Percentiles rank a stretch among this genome's conserved stretches.
Evolutionary conservation across 192 early-diverging fungal species (phyloP).

Genomic region (Mortierella claussenii): DNA sequence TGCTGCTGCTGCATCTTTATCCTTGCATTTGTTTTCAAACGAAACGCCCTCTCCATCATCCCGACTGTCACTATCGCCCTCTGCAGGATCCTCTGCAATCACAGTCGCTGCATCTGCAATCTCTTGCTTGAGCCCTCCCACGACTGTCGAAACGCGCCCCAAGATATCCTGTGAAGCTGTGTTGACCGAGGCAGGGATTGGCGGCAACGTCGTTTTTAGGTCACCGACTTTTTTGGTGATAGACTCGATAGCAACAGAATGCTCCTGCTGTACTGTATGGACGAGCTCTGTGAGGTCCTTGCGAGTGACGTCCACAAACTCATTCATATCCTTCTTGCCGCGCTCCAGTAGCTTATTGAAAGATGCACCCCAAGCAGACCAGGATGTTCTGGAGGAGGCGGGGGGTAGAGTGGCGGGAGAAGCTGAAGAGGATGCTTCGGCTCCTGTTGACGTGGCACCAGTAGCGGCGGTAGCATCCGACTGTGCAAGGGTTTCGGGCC

Average conservation of each 20-base stretch:
- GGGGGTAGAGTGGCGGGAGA: slow-evolving; percentile 9
- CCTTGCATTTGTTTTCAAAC: neutral
- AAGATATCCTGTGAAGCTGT: slow-evolving; percentile 30
- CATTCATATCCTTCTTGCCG: slow-evolving; percentile 54
- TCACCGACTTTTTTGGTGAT: slow-evolving; percentile 39
- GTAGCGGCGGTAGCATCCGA: neutral
- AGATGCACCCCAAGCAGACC: slow-evolving; percentile 43
- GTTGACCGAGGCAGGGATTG: slow-evolving; percentile 37
- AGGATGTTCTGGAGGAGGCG: slow-evolving; percentile 30
- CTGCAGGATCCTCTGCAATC: slow-evolving; percentile 2
- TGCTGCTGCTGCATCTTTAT: neutral
- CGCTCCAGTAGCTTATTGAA: slow-evolving; percentile 52
- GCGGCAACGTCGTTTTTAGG: slow-evolving; percentile 39
- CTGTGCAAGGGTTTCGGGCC: neutral
- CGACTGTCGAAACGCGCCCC: slow-evolving; percentile 29
- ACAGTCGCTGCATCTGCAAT: slow-evolving; percentile 39
- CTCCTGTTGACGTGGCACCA: neutral
- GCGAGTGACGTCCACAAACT: slow-evolving; percentile 62
- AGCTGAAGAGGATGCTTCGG: neutral
- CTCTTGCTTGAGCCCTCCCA: slow-evolving; percentile 42
- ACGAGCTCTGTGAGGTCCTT: slow-evolving; percentile 63
- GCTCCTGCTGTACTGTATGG: slow-evolving; percentile 57
- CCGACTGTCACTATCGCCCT: neutral
- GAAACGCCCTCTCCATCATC: neutral
- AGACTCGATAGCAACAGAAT: slow-evolving; percentile 31